A percentile compares a stretch with the other conserved stretches of the same genome.
Conservation (phyloP, 2,329 filamentous ascomycete genomes). For the Didymosphaeria variabile region DNA sequence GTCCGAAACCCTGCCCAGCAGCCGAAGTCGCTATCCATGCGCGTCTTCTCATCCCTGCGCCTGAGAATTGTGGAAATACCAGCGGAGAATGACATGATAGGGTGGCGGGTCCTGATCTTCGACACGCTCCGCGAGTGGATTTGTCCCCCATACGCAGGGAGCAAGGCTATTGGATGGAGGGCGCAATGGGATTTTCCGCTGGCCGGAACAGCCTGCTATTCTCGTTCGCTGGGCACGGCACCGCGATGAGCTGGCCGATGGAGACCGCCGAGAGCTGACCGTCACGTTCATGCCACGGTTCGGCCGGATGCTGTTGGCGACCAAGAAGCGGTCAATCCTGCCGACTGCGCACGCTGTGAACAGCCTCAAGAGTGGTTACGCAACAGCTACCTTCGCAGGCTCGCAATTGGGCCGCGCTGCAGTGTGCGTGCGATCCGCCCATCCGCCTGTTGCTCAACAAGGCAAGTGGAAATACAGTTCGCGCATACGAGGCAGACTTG, state of each 20-base stretch:
- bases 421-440: not conserved
- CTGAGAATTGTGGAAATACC: not conserved
- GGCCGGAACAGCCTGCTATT: not conserved
- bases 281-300: too few species aligned
- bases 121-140: too few species aligned
- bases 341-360: not conserved
- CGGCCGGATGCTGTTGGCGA: not conserved
- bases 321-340: not conserved
- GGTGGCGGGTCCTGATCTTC: too few species aligned
- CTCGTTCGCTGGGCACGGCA: too few species aligned
- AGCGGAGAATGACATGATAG: not conserved
- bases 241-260: not conserved
- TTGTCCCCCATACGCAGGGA: too few species aligned
- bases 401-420: not conserved
- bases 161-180: too few species aligned
- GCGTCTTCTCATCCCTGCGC: constrained; percentile 7
- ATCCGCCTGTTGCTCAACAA: not conserved
- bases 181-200: not conserved
- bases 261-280: not conserved
- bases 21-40: constrained; percentile 2
- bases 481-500: constrained; percentile 11
- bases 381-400: not conserved
- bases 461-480: not conserved
- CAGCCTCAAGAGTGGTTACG: not conserved
- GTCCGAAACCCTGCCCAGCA: not conserved